Evolutionary conservation across 2,329 filamentous ascomycete genomes (phyloP).

Genomic region (Fusarium sp.): DNA sequence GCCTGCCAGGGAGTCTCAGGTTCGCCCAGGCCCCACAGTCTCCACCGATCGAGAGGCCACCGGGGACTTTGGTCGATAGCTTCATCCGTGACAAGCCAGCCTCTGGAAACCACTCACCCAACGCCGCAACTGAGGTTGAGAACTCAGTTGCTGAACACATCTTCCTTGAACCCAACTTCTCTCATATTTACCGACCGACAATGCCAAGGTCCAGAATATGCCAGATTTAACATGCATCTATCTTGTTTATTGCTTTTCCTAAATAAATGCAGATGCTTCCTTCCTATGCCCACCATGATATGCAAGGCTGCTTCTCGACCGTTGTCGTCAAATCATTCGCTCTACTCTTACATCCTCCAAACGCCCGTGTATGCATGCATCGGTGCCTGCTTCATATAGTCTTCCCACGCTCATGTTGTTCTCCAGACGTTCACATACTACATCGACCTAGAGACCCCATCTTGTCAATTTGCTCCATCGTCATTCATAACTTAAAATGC

Average conservation of each 20-base stretch:
- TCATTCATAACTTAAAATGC: slow-evolving; percentile 45
- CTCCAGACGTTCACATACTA: slow-evolving; percentile 16
- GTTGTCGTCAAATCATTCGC: slow-evolving; percentile 21
- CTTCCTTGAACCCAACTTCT: not conserved
- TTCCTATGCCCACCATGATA: slow-evolving; percentile 23
- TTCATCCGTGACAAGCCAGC: not conserved
- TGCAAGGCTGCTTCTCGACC: slow-evolving; percentile 27
- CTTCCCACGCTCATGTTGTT: slow-evolving; percentile 12
- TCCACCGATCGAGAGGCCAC: slow-evolving; percentile 11
- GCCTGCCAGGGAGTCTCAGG: slow-evolving; percentile 37
- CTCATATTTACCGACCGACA: not conserved
- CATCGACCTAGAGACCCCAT: not conserved
- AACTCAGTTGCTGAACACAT: not conserved
- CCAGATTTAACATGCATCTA: slow-evolving; percentile 18
- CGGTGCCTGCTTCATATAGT: slow-evolving; percentile 27
- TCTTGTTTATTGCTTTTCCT: slow-evolving; percentile 5
- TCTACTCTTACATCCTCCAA: slow-evolving; percentile 22
- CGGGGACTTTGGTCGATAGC: not conserved
- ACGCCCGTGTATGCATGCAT: slow-evolving; percentile 36
- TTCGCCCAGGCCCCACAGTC: slow-evolving; percentile 13
- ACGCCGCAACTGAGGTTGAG: not conserved
- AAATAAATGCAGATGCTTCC: slow-evolving; percentile 22
- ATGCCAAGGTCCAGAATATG: not conserved
- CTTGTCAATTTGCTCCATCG: not conserved
- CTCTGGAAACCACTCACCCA: not conserved